A percentile compares a stretch with the other conserved stretches of the same genome.
Evolutionary conservation across 2,329 filamentous ascomycete species (phyloP).

Genomic region (Aaosphaeria arxii): DNA sequence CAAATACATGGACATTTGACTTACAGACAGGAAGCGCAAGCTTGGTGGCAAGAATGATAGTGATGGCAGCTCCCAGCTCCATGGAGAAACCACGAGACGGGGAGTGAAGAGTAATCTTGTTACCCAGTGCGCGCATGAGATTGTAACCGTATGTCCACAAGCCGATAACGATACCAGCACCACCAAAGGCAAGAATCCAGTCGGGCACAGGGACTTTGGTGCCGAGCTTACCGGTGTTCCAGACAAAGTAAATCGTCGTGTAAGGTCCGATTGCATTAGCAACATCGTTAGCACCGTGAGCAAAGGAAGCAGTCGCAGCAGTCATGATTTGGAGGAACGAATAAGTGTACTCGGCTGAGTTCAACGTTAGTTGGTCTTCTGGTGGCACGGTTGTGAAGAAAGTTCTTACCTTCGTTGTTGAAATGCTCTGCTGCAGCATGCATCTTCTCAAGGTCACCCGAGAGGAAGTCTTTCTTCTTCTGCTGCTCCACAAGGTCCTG

Average conservation of each 20-base stretch:
- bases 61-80: constrained; percentile 51
- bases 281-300: constrained; percentile 68
- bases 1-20: neutral
- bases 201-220: constrained; percentile 53
- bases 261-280: constrained; percentile 56
- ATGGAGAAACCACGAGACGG: constrained; percentile 52
- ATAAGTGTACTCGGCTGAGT: constrained; percentile 45
- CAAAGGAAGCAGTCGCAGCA: constrained; percentile 69
- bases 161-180: constrained; percentile 53
- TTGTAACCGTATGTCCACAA: constrained; percentile 64
- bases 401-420: constrained; percentile 52
- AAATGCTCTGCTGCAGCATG: constrained; percentile 59
- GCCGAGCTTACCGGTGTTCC: constrained; percentile 50
- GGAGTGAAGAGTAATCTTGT: constrained; percentile 62
- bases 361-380: neutral
- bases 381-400: constrained; percentile 39
- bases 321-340: constrained; percentile 44
- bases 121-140: constrained; percentile 63
- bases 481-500: constrained; percentile 47
- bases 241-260: constrained; percentile 62
- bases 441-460: constrained; percentile 53
- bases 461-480: constrained; percentile 45
- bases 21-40: constrained; percentile 47
- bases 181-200: constrained; percentile 57
- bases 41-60: constrained; percentile 62